Evolutionary conservation across 1,139 yeast species (phyloP).

Genomic region (Nakaseomyces kungkrabaensis): DNA sequence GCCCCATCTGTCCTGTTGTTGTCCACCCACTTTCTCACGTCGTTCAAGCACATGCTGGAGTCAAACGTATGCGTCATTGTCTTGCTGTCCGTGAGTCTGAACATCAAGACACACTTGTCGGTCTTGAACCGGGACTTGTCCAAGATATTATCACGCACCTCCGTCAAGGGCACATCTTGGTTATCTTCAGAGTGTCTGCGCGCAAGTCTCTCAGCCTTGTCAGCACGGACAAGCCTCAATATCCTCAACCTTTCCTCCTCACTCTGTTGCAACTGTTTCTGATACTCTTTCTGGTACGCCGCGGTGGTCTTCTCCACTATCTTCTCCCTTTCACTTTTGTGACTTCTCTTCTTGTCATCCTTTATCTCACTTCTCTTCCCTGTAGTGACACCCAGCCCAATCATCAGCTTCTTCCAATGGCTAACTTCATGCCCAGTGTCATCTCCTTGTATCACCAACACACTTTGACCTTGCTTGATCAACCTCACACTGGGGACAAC

Average conservation of each 20-base stretch:
- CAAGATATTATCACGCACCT: slow-evolving; percentile 14
- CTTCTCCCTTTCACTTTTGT: neutral
- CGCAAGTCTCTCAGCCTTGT: slow-evolving; percentile 19
- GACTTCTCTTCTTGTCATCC: neutral
- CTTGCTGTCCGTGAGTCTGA: slow-evolving; percentile 24
- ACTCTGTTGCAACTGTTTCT: slow-evolving; percentile 32
- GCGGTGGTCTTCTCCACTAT: slow-evolving; percentile 32
- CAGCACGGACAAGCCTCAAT: slow-evolving; percentile 31
- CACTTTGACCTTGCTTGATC: slow-evolving; percentile 37
- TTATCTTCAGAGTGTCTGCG: slow-evolving; percentile 1
- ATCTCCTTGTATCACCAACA: slow-evolving; percentile 36
- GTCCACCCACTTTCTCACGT: slow-evolving; percentile 59
- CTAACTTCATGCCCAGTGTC: neutral
- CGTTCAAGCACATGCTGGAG: slow-evolving; percentile 20
- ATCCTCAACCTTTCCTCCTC: slow-evolving; percentile 45
- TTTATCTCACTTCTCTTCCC: neutral
- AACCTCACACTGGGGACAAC: slow-evolving; percentile 42
- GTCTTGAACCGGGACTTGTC: slow-evolving; percentile 5
- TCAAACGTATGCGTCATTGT: slow-evolving; percentile 21
- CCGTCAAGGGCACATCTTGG: neutral
- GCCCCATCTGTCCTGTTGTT: slow-evolving; percentile 39
- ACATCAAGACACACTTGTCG: slow-evolving; percentile 18
- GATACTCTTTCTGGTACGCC: slow-evolving; percentile 35
- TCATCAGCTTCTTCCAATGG: slow-evolving; percentile 2
- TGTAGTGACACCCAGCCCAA: slow-evolving; percentile 3